Base-by-base conservation (phyloP, 2,329 filamentous ascomycete species). In the Alternaria angustiovoidea region DNA sequence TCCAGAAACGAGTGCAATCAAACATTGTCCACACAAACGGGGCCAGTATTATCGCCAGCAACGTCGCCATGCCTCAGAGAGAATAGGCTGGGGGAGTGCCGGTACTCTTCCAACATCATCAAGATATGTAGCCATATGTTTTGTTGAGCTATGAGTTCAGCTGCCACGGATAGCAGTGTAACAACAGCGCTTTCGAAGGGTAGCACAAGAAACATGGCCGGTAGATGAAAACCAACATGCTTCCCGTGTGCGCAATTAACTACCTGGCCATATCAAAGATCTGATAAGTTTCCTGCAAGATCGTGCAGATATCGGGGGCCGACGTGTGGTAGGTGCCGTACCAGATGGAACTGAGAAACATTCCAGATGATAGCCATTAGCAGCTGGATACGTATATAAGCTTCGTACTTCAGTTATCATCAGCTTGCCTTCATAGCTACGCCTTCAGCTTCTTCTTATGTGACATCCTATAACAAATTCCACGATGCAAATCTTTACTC, bases 241-340 rank as follows among this genome's bases (percentile, higher is more conserved):
- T 24, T 38, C 28, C 30, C 47, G 54, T 46, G 30, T 46, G 42
- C 3, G 22, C 54, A 51, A 39, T 57, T 18, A 46, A 47, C 18
- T 34, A 24, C 39, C 41, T 44, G 7, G 47, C n/a, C 12, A 36
- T 46, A 44, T 20, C 16, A 54, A 5, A 24, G 43, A 46, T n/a
- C 38, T 26, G 28, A 14, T 53, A 53, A 44, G 42, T 30, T n/a
- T 42, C 6, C 43, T 51, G 34, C 34, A 8, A 47, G 44, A 30
- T 47, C 44, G 26, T 47, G 44, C 28, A 48, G 44, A 34, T 34
- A 4, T 20, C 11, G 3, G 44, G 8, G 12, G 44, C 11, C 30
- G 44, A 14, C 18, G 14, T 26, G 2, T 16, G 18, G 44, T 9
- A 22, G 44, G 2, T 48, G n/a, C 4, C 4, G 20, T 34, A 32